Base-by-base conservation (phyloP, 2,329 filamentous ascomycete species). In the Pseudogymnoascus sp. region DNA sequence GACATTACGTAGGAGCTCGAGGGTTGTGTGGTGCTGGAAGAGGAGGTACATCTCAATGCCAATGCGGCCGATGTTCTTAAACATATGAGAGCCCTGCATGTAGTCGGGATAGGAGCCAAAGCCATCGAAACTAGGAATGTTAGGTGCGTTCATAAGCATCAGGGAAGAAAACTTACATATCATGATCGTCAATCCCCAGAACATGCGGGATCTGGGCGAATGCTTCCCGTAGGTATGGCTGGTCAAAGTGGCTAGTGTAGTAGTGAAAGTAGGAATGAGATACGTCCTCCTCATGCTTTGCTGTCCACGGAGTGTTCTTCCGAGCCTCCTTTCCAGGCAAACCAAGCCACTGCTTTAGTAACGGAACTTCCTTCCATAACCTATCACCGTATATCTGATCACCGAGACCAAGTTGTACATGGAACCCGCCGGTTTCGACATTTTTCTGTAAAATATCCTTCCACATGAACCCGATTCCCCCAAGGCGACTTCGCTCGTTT, bases 381-480 rank as follows among this genome's bases (percentile, higher is more conserved):
- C 95, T 82, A 75, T 99, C 95, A 1, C 91, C 95, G 72, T 96
- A 98, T 61, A 99, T 96, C 74, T 99, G 95, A 65, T 95, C 91
- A 62, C 95, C 95, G 4, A 97, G 79, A 12, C 93, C 95, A 6
- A 99, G 81, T 72, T 99, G 95, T 6, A 91, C 88, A 71, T 99
- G 95, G 75, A 98, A 99, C 1, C 95, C 95, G 62, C 93, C 92
- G 69, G 93, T 96, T 70, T 99, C 95, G 28, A 93, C 86, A 71
- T 99, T 96, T 81, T 97, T 97, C 76, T 97, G 92, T 72, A 99
- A 82, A 28, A 99, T 93, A 70, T 99, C 95, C 72, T 97, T 98
- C 95, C 95, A 99, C 93, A 99, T 96, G 72, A 95, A 90, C 0
- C 93, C 91, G 1, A 96, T 84, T 1, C 95, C 95, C 31, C 95